Base-by-base conservation (phyloP, 768 basidiomycete species). In the Trametes cinnabarina region DNA sequence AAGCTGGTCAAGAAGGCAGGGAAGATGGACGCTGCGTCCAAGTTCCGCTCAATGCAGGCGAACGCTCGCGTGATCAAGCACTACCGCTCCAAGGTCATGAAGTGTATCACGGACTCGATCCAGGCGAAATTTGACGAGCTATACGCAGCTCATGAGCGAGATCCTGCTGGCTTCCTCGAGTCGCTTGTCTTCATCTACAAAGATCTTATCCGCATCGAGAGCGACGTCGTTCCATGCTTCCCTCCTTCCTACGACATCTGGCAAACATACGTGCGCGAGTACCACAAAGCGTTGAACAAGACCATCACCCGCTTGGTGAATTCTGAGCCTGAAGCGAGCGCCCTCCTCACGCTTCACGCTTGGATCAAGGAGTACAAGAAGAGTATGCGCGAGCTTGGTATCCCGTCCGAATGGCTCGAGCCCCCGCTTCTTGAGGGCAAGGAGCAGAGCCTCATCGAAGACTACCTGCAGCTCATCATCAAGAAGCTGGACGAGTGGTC, bases 401-500 rank as follows among this genome's bases (percentile, higher is more conserved):
- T 98, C 23, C 81, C 93, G 0, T 75, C 84, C 0, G 93, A 93
- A 40, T 82, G 90, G 49, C 76, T 97, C 30, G 85, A 93, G 52
- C 97, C 96, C 0, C 86, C 95, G 0, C 76, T 98, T n/a, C 79
- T 99, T 32, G 94, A 94, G 57, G 96, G 97, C 57, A 94, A 94
- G 70, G 94, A 96, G 68, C 93, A 97, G 70, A 77, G 77, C 26
- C 82, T 99, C 56, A 94, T 98, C 64, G 96, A 99, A 65, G 94
- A 95, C 66, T 99, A 99, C 73, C 85, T 97, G 51, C 84, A 86
- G 62, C 81, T 98, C 60, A 95, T 99, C 72, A 85, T 97, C 69
- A 84, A 81, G 72, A 98, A 98, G 72, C 86, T 98, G 50, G 95
- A 98, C 72, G 96, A 99, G 71, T 99, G 97, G 97, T 88, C 92